These are phyloP conservation scores for Colletotrichum sp. DNA, from an alignment of 2,329 filamentous ascomycete genomes.

Conservation along the genomic window DNA sequence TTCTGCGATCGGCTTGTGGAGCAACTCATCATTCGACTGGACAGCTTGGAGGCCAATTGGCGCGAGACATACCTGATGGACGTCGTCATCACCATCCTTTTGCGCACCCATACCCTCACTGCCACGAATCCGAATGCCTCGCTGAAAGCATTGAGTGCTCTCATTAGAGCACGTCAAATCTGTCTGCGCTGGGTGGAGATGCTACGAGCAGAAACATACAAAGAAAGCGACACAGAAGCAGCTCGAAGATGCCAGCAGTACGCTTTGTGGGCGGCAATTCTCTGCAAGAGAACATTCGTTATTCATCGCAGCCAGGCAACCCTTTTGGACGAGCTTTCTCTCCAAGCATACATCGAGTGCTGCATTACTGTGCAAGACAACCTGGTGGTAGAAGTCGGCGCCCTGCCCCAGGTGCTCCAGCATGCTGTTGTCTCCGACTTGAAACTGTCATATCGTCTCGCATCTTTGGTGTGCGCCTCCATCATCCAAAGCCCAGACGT, in stretches of 20 bases:
- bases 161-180: constrained; percentile 46
- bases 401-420: constrained; percentile 36
- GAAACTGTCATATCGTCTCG: constrained; percentile 45
- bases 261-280: constrained; percentile 58
- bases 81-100: constrained; percentile 54
- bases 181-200: constrained; percentile 54
- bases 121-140: neutral
- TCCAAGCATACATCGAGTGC: constrained; percentile 29
- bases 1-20: constrained; percentile 56
- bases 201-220: constrained; percentile 50
- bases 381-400: constrained; percentile 37
- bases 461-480: constrained; percentile 34
- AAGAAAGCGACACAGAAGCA: constrained; percentile 37
- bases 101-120: constrained; percentile 40
- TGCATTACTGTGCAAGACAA: constrained; percentile 49
- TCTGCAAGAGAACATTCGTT: constrained; percentile 52
- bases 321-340: constrained; percentile 2
- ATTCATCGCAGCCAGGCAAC: constrained; percentile 2
- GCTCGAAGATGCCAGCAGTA: constrained; percentile 46
- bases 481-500: constrained; percentile 28
- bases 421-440: constrained; percentile 51
- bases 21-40: constrained; percentile 49
- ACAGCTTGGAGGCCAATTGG: constrained; percentile 58
- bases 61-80: constrained; percentile 65
- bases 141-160: constrained; percentile 30